Base-by-base conservation (phyloP, 495 filamentous ascomycete genomes). In the Penicillium cataractarum region DNA sequence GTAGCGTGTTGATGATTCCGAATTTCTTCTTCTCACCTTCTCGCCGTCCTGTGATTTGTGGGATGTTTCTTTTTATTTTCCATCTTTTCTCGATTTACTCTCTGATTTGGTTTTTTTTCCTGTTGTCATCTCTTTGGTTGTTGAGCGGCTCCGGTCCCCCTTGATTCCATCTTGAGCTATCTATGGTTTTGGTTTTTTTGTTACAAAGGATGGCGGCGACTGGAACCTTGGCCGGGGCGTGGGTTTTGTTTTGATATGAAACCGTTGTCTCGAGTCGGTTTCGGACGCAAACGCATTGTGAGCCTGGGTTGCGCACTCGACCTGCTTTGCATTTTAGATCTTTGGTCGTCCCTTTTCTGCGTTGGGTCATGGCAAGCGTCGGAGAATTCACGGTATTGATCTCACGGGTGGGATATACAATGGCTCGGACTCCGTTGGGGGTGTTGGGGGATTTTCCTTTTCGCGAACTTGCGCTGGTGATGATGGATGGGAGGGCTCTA, bases 341-440 rank as follows among this genome's bases (percentile, higher is more conserved):
- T 76, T 76, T 74, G 68, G 54, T 78, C 70, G 44, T 72, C 71
- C 66, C 73, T 72, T 64, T 71, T 77, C 68, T 75, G 78, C 76
- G 69, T 77, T 76, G 64, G 71, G 71, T 72, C 74, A 73, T 71
- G 72, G 76, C 75, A 73, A 74, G 77, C 74, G 73, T 75, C 72
- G 78, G 78, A 78, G 78, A 78, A 78, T 74, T 73, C 70, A 76
- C 66, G 78, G 77, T 76, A 69, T 76, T 78, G 77, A 78, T 78
- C 68, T 73, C 71, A 74, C 65, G 74, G 77, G 71, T 76, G 76
- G 76, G 74, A 78, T 77, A 71, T 68, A 78, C 76, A 76, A 65
- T 72, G 76, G 74, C 71, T 76, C 69, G 77, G 77, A 74, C 73
- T 76, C 67, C 74, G 74, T 75, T 74, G 75, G 74, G 70, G 77